Evolutionary conservation across 139 green algal species (phyloP).

Genomic region (Asterochloris erici): DNA sequence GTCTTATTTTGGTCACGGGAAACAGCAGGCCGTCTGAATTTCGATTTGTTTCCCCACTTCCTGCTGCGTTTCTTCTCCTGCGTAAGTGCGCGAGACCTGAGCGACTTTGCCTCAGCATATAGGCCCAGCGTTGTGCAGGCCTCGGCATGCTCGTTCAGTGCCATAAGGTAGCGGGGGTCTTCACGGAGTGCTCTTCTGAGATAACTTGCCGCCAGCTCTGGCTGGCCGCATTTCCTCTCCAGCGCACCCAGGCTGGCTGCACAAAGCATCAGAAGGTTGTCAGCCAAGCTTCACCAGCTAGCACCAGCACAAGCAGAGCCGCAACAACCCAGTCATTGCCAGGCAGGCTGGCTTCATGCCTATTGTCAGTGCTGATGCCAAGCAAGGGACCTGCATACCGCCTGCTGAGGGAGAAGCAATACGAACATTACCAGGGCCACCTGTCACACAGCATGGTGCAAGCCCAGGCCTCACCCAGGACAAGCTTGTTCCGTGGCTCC

Average conservation of each 20-base stretch:
- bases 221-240: slow-evolving; percentile 27
- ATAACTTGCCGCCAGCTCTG: slow-evolving; percentile 17
- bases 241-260: slow-evolving; percentile 10
- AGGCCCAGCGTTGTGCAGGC: slow-evolving; percentile 1
- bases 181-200: slow-evolving; percentile 33
- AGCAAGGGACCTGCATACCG: neutral
- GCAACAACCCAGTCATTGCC: neutral
- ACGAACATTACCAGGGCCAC: neutral
- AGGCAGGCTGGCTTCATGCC: neutral
- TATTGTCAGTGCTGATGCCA: neutral
- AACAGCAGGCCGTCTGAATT: too few species aligned
- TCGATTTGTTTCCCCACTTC: too few species aligned
- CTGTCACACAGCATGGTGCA: neutral
- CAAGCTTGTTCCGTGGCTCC: neutral
- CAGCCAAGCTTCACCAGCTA: neutral
- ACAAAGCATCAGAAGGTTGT: neutral
- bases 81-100: neutral
- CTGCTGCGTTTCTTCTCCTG: too few species aligned
- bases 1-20: too few species aligned
- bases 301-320: neutral
- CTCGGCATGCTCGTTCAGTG: slow-evolving; percentile 39
- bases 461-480: neutral
- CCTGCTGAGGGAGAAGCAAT: neutral
- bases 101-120: neutral
- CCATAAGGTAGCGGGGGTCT: slow-evolving; percentile 23